Evolutionary conservation across 805 yeast genomes (phyloP), one percentile per base, ranked within the genome.

Genomic region (Priceomyces medius): DNA sequence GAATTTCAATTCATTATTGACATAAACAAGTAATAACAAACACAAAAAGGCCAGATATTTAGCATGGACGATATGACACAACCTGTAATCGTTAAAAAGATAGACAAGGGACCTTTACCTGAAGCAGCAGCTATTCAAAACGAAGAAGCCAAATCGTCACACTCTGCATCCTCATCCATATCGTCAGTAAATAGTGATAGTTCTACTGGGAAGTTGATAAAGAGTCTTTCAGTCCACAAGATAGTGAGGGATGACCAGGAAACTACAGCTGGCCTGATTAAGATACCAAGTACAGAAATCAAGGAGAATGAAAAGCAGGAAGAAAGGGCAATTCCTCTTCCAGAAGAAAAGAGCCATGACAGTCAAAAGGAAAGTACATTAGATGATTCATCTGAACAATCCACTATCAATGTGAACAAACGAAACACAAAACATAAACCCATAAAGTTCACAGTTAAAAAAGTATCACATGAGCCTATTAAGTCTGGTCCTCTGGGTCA

Each of bases 361-460:
- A 26, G 28, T 19, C 27, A 4, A 14, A 21, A 18, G 20, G 36
- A 20, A 28, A 19, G 8, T 23, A 4, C 26, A 18, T 37, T 20
- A 18, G 14, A 35, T 23, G 8, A 28, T 20, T 12, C 14, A 12
- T n/a, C n/a, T n/a, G 29, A 26, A 16, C 23, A 9, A 27, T n/a
- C 20, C 23, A 19, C 32, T 20, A 32, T 18, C 34, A 26, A n/a
- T 26, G 29, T 26, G 4, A 5, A n/a, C 5, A 41, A 21, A 43
- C 20, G 24, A 24, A 27, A 36, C n/a, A 51, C 54, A 35, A 61
- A 56, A 38, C 53, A 55, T 35, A 62, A 58, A 40, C 59, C 70
- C 10, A 50, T 64, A 33, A 59, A 53, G 42, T 64, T 64, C 41
- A 64, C 65, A 3, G 68, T 64, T 2, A 45, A 68, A 20, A 63